Evolutionary conservation across 129 eudicot genomes (phyloP).

Genomic region (Arctium minus): DNA sequence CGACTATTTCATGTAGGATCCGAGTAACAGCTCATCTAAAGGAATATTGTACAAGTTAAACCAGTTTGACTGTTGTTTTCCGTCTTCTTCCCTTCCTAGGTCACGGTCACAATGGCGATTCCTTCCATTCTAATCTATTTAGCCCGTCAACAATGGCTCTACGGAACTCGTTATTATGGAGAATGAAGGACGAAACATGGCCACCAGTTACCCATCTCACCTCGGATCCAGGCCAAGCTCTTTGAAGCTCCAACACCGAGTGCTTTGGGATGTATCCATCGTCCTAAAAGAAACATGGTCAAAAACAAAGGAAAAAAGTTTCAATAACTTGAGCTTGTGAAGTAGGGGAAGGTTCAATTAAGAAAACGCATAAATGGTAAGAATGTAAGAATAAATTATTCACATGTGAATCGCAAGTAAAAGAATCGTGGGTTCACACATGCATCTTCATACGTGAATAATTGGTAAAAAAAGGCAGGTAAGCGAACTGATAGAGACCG

Average conservation of each 20-base stretch:
- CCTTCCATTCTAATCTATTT: constrained; percentile 76
- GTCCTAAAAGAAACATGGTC: constrained; percentile 40
- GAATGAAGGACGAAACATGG: constrained; percentile 87
- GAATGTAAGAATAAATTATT: too few relatives aligned
- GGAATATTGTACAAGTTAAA: too few relatives aligned
- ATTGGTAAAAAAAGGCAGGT: too few relatives aligned
- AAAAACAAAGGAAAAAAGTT: background rate
- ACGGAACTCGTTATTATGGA: constrained; percentile 79
- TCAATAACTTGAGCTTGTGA: background rate
- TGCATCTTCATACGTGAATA: too few relatives aligned
- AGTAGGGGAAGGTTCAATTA: too few relatives aligned
- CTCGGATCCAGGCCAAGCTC: constrained; percentile 98
- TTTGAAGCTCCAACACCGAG: constrained; percentile 89
- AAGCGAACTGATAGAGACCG: too few relatives aligned
- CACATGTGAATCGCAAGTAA: too few relatives aligned
- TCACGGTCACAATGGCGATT: constrained; percentile 38
- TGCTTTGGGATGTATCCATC: constrained; percentile 97
- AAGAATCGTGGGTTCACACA: too few relatives aligned
- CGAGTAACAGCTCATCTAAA: too few relatives aligned
- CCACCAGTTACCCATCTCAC: constrained; percentile 99
- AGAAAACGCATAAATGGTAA: too few relatives aligned
- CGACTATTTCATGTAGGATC: too few relatives aligned
- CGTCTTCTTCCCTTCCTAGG: background rate
- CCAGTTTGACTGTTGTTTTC: background rate
- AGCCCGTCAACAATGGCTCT: constrained; percentile 85